A percentile compares a stretch with the other conserved stretches of the same genome.
Evolutionary conservation across 345 rosid genomes (phyloP).

Genomic region (Arabidopsis arenosa): DNA sequence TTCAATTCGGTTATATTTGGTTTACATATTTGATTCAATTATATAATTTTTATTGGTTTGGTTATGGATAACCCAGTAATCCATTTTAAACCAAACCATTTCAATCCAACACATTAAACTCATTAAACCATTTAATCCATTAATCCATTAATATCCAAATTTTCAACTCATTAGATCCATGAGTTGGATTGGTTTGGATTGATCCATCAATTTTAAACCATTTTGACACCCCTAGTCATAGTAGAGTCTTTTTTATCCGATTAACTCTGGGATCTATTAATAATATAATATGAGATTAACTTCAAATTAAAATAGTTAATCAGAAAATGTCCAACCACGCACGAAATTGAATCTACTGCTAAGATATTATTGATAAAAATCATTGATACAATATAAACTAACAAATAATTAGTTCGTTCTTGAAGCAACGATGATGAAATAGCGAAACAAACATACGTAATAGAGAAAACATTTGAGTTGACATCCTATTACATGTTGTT

Average conservation of each 20-base stretch:
- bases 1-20: too few species aligned
- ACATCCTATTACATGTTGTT: neutral
- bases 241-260: conserved; percentile 1
- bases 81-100: too few species aligned
- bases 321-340: neutral
- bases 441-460: neutral
- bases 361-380: neutral
- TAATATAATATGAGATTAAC: neutral
- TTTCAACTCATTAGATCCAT: too few species aligned
- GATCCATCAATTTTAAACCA: too few species aligned
- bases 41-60: too few species aligned
- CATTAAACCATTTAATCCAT: too few species aligned
- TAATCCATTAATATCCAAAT: too few species aligned
- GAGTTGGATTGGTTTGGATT: too few species aligned
- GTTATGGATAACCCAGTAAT: too few species aligned
- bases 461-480: neutral
- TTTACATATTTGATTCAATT: too few species aligned
- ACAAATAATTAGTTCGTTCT: neutral
- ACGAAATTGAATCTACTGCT: neutral
- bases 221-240: too few species aligned
- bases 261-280: neutral
- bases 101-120: too few species aligned
- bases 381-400: neutral
- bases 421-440: neutral
- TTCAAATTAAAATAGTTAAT: neutral